Conservation (phyloP, 1,139 yeast genomes). For the Tardiomyces blankii region DNA sequence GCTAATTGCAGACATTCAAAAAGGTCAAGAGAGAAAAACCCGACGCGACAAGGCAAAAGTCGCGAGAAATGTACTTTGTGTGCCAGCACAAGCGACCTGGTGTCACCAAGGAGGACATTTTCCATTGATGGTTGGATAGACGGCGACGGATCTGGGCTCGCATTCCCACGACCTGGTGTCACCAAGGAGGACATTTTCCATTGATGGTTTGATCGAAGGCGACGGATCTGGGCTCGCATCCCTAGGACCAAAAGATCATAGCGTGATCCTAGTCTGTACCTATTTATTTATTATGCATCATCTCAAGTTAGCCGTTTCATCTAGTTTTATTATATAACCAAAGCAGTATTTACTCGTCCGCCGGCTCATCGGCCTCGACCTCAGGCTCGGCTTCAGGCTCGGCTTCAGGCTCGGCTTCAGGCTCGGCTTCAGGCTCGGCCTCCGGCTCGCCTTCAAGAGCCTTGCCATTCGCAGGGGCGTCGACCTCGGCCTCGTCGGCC, state of each 20-base stretch:
- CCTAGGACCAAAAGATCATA: no score
- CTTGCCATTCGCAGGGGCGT: conserved; percentile 15
- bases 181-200: background rate
- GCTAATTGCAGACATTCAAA: conserved; percentile 29
- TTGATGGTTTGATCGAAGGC: background rate
- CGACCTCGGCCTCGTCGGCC: conserved; percentile 17
- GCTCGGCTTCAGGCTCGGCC: conserved; percentile 6
- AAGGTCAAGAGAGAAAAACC: conserved; percentile 51
- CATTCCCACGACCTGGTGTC: conserved; percentile 1
- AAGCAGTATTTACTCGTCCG: background rate
- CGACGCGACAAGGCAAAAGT: conserved; percentile 45
- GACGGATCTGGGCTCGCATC: no score
- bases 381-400: conserved; percentile 3
- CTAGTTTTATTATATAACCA: background rate
- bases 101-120: background rate
- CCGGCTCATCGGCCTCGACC: conserved; percentile 3
- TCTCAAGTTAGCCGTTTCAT: background rate
- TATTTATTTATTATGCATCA: no score
- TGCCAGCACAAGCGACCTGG: conserved; percentile 26
- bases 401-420: conserved; percentile 4
- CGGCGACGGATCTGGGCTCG: no score
- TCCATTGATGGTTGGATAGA: background rate
- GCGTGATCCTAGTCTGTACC: no score
- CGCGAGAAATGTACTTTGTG: conserved; percentile 63
- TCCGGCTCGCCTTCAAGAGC: conserved; percentile 11